phyloP scores from a whole-genome alignment of 352 stramenopile species.

The Pythium utonaiense region DNA sequence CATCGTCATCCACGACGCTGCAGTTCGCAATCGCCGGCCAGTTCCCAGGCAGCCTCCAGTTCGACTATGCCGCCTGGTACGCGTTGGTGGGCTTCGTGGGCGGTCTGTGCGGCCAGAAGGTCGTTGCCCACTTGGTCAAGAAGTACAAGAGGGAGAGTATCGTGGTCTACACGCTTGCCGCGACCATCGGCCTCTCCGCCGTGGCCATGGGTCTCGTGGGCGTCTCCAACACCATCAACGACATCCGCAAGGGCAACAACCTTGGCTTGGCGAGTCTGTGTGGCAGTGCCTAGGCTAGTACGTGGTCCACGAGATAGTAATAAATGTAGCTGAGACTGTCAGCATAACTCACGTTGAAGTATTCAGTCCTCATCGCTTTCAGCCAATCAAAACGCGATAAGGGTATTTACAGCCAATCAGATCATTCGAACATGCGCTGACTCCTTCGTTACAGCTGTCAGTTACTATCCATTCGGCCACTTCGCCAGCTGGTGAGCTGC shows the following conservation, averaged over 20 bases:
- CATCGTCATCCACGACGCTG: constrained; percentile 91
- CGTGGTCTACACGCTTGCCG: constrained; percentile 68
- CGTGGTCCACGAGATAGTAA: no score
- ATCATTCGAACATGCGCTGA: background rate
- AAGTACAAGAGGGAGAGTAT: constrained; percentile 87
- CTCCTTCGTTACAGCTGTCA: background rate
- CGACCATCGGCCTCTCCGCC: constrained; percentile 68
- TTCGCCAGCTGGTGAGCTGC: background rate
- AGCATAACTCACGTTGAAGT: no score
- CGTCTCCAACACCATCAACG: constrained; percentile 44
- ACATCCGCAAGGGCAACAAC: constrained; percentile 55
- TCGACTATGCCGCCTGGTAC: constrained; percentile 92
- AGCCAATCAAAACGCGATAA: no score
- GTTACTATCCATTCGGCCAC: background rate
- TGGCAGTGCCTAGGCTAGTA: constrained; percentile 44
- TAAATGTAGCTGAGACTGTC: background rate
- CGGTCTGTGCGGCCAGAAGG: constrained; percentile 61
- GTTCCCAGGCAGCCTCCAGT: constrained; percentile 71
- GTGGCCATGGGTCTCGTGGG: constrained; percentile 70
- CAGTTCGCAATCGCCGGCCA: constrained; percentile 82
- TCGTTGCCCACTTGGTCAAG: constrained; percentile 87
- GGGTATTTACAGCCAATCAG: background rate
- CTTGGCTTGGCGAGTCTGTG: constrained; percentile 73
- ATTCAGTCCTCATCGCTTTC: no score
- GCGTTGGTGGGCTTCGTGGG: constrained; percentile 89